A percentile compares a stretch with the other conserved stretches of the same genome.
These are phyloP conservation scores for Flammula alnicola DNA, from an alignment of 1,284 basidiomycete genomes.

Conservation along the genomic window DNA sequence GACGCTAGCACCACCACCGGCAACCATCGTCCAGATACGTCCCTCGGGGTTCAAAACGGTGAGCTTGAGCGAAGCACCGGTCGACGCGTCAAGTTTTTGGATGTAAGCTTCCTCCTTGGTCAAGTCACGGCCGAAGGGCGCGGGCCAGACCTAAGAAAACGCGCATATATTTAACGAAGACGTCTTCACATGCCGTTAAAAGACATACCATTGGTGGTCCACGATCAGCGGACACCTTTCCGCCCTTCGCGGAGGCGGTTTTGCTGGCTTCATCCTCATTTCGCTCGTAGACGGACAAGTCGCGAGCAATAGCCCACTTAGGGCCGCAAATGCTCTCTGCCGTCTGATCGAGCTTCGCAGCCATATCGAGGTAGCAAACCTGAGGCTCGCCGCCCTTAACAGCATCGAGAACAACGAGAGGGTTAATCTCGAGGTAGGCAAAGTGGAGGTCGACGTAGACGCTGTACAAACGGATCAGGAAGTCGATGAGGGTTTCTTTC, in stretches of 20 bases:
- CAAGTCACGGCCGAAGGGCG: constrained; percentile 96
- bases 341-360: constrained; percentile 98
- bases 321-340: constrained; percentile 98
- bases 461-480: constrained; percentile 93
- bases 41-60: constrained; percentile 96
- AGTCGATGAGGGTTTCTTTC: constrained; percentile 90
- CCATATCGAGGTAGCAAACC: constrained; percentile 99
- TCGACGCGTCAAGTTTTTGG: constrained; percentile 96
- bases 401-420: constrained; percentile 92
- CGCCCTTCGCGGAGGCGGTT: constrained; percentile 47
- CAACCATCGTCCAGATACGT: constrained; percentile 99
- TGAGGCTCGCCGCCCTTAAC: constrained; percentile 72
- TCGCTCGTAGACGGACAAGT: constrained; percentile 76
- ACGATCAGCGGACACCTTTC: constrained; percentile 81
- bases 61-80: constrained; percentile 97
- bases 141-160: constrained; percentile 77
- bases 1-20: constrained; percentile 84
- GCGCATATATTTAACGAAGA: constrained; percentile 3
- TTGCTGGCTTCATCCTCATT: constrained; percentile 34
- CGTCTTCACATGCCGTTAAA: background rate
- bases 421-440: constrained; percentile 99
- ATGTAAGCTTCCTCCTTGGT: constrained; percentile 99
- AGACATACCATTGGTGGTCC: constrained; percentile 90
- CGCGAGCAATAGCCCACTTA: constrained; percentile 98
- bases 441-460: constrained; percentile 98